These are phyloP conservation scores for Boehmeria nivea DNA, from an alignment of 306 rosid species.

Conservation along the genomic window DNA sequence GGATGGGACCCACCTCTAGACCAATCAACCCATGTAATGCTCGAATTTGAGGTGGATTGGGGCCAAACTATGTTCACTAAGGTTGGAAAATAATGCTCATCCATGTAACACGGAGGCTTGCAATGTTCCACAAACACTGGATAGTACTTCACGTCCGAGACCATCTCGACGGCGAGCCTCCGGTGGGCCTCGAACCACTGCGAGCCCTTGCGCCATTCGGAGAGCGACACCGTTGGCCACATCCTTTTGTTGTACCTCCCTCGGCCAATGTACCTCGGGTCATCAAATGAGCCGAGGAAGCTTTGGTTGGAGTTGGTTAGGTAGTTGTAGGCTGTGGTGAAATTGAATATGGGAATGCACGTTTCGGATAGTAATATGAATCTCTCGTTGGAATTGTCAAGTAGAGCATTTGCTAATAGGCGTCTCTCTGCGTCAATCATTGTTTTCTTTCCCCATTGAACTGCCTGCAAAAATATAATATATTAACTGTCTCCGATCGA, in stretches of 20 bases:
- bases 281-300: constrained; percentile 28
- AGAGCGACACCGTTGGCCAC: constrained; percentile 20
- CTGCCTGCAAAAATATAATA: constrained; percentile 16
- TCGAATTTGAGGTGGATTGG: constrained; percentile 20
- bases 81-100: constrained; percentile 40
- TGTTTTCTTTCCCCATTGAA: constrained; percentile 32
- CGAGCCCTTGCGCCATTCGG: constrained; percentile 32
- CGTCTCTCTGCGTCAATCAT: constrained; percentile 40
- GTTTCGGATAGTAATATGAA: constrained; percentile 40
- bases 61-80: constrained; percentile 20
- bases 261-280: constrained; percentile 19
- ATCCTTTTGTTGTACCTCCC: constrained; percentile 26
- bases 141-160: constrained; percentile 19
- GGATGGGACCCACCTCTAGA: constrained; percentile 34
- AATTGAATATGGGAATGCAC: constrained; percentile 41
- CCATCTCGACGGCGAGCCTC: constrained; percentile 23
- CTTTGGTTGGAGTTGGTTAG: constrained; percentile 33
- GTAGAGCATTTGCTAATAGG: constrained; percentile 38
- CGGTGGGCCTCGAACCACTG: constrained; percentile 35
- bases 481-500: not conserved
- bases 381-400: constrained; percentile 44
- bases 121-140: constrained; percentile 21
- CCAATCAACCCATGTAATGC: constrained; percentile 45
- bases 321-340: constrained; percentile 33
- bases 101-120: constrained; percentile 35